These are phyloP conservation scores for Pigoraptor vietnamica DNA, from an alignment of 78 protist genomes.

Conservation along the genomic window DNA sequence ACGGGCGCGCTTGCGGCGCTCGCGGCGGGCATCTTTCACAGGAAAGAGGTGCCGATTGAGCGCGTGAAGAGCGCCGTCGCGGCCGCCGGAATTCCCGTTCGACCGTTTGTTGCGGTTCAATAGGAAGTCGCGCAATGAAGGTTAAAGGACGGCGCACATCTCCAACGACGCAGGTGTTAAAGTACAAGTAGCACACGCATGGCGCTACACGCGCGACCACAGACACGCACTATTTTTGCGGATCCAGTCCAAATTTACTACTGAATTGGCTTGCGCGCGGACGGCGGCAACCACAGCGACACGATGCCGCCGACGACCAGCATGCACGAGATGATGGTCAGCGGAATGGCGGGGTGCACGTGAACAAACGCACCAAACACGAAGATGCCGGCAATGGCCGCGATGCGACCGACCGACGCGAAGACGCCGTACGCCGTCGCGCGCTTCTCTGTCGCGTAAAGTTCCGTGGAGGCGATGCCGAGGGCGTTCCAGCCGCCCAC, in stretches of 20 bases:
- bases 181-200: background rate
- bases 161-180: no score
- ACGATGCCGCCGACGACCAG: background rate
- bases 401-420: background rate
- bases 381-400: background rate
- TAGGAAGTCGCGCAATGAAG: no score
- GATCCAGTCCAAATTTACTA: background rate
- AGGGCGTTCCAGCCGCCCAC: constrained; percentile 26
- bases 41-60: constrained; percentile 15
- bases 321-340: background rate
- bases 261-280: background rate
- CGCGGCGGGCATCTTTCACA: constrained; percentile 71
- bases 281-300: background rate
- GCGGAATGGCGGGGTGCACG: background rate
- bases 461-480: background rate
- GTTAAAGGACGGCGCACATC: no score
- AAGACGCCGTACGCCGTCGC: background rate
- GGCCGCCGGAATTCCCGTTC: background rate
- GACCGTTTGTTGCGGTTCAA: background rate
- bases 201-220: background rate
- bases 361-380: background rate
- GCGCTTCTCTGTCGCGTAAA: background rate
- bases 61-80: background rate
- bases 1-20: constrained; percentile 36
- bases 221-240: background rate